Evolutionary conservation across 2,329 filamentous ascomycete genomes (phyloP).

Genomic region (Rhynchosporium graminicola): DNA sequence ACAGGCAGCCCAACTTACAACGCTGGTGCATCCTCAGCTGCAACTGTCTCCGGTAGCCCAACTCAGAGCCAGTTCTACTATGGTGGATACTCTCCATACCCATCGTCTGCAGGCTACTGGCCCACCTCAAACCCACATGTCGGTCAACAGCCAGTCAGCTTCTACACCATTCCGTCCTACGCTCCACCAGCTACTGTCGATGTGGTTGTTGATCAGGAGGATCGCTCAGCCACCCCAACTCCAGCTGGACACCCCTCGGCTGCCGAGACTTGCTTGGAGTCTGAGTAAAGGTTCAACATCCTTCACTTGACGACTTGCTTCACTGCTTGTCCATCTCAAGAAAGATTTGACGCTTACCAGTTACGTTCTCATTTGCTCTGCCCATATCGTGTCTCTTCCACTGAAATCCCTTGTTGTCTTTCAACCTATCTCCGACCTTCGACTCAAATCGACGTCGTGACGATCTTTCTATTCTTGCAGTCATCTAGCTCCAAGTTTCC

Average conservation of each 20-base stretch:
- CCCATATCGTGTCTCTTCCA: slow-evolving; percentile 9
- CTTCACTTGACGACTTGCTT: slow-evolving; percentile 8
- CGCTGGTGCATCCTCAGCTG: slow-evolving; percentile 14
- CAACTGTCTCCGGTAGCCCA: slow-evolving; percentile 25
- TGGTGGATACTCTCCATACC: slow-evolving; percentile 21
- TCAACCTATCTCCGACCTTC: slow-evolving; percentile 1
- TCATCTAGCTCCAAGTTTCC: slow-evolving; percentile 16
- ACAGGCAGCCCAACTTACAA: slow-evolving; percentile 22
- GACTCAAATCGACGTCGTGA: slow-evolving; percentile 9
- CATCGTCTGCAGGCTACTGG: slow-evolving; percentile 15
- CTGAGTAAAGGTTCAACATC: slow-evolving; percentile 20
- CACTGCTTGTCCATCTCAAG: slow-evolving; percentile 9
- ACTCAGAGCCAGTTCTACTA: slow-evolving; percentile 22
- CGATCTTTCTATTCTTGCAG: slow-evolving; percentile 10
- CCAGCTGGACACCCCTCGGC: slow-evolving; percentile 27
- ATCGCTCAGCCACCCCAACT: slow-evolving; percentile 35
- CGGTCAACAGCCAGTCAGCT: slow-evolving; percentile 6
- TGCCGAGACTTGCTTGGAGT: slow-evolving; percentile 24
- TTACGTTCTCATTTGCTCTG: slow-evolving; percentile 12
- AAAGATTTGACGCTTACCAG: background rate
- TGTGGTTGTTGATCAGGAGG: slow-evolving; percentile 23
- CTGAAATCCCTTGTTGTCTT: slow-evolving; percentile 10
- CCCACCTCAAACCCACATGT: slow-evolving; percentile 14
- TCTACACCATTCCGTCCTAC: slow-evolving; percentile 19
- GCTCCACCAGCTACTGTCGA: slow-evolving; percentile 14